Percentiles rank a stretch among this genome's conserved stretches.
Evolutionary conservation across 306 rosid species (phyloP).

Genomic region (Begonia masoniana): DNA sequence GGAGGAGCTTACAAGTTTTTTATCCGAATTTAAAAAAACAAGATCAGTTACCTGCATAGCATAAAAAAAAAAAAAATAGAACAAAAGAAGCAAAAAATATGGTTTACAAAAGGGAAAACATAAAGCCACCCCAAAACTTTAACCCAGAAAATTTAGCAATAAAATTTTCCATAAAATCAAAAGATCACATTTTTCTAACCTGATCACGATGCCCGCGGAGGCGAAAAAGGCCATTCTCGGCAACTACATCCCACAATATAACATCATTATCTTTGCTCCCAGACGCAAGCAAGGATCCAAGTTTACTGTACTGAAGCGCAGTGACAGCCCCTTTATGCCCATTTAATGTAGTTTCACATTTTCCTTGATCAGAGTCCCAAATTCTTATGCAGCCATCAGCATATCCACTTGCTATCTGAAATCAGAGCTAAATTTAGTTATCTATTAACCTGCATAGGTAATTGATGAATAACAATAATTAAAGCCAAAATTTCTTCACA

Average conservation of each 20-base stretch:
- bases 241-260: conserved; percentile 81
- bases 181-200: conserved; percentile 20
- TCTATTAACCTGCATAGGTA: too few species aligned
- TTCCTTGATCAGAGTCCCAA: conserved; percentile 70
- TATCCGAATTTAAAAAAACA: conserved; percentile 59
- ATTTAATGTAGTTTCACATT: conserved; percentile 72
- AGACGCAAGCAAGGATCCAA: conserved; percentile 72
- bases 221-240: conserved; percentile 82
- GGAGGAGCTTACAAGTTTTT: conserved; percentile 76
- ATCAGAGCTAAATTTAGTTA: conserved; percentile 4
- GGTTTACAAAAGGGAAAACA: background rate
- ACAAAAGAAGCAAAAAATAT: conserved; percentile 2
- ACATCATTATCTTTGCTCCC: conserved; percentile 89
- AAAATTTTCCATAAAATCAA: too few species aligned
- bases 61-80: conserved; percentile 5
- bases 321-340: conserved; percentile 92
- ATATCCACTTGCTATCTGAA: conserved; percentile 74
- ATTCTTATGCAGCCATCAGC: conserved; percentile 78
- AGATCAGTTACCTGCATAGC: conserved; percentile 72
- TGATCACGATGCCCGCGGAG: conserved; percentile 86
- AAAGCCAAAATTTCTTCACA: too few species aligned
- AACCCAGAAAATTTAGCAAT: too few species aligned
- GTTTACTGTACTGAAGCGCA: conserved; percentile 57
- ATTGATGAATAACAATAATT: too few species aligned
- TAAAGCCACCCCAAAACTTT: too few species aligned